A percentile compares a stretch with the other conserved stretches of the same genome.
phyloP scores from a whole-genome alignment of 306 rosid species.

The Mucuna pruriens region DNA sequence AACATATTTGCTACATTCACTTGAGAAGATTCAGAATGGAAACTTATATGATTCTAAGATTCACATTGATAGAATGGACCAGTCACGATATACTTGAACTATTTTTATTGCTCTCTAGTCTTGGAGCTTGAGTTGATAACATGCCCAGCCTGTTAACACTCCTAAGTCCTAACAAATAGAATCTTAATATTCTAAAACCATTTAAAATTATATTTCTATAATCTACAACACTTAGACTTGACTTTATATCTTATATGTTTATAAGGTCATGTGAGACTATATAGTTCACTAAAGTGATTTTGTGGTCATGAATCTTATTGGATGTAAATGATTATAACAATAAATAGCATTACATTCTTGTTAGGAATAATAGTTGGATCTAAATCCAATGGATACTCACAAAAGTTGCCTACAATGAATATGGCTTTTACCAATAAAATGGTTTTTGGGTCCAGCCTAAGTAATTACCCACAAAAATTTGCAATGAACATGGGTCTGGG shows the following conservation, averaged over 20 bases:
- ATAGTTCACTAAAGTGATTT: constrained; percentile 10
- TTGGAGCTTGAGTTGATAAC: constrained; percentile 6
- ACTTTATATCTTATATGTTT: neutral
- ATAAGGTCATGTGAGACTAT: neutral
- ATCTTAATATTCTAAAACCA: neutral
- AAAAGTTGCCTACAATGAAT: neutral
- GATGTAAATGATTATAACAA: constrained; percentile 1
- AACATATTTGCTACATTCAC: constrained; percentile 16
- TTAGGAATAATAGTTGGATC: neutral
- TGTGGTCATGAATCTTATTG: constrained; percentile 19
- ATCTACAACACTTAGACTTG: neutral
- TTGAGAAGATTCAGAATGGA: constrained; percentile 20
- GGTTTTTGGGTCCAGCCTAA: neutral
- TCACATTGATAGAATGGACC: constrained; percentile 10
- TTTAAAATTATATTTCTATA: neutral
- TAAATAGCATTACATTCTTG: neutral
- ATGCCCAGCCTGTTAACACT: neutral
- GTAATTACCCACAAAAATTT: neutral
- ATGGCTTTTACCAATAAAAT: neutral
- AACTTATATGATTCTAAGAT: neutral
- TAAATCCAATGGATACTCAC: neutral
- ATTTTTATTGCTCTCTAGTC: neutral
- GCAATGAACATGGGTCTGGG: neutral
- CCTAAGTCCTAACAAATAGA: neutral
- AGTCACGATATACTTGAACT: constrained; percentile 8